Conservation (phyloP, 225 moss, liverwort and hornwort genomes). For the Bryum argenteum region DNA sequence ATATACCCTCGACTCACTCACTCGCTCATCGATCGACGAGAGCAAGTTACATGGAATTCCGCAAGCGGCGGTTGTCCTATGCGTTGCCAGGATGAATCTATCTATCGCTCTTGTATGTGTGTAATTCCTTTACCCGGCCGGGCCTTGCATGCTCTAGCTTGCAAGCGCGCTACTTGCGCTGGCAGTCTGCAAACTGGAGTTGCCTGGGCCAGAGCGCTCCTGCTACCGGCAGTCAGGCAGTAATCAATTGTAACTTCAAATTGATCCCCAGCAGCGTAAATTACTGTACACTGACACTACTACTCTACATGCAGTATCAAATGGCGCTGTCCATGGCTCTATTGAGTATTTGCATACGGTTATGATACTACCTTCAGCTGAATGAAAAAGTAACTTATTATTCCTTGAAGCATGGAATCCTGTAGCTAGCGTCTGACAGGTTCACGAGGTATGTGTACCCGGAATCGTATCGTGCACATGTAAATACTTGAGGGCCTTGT, state of each 20-base stretch:
- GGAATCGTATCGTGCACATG: too few relatives aligned
- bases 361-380: too few relatives aligned
- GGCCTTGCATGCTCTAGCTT: not conserved
- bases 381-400: too few relatives aligned
- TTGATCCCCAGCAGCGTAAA: not conserved
- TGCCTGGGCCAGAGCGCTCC: not conserved
- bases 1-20: not conserved
- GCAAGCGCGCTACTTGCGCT: constrained; percentile 1
- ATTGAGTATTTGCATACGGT: too few relatives aligned
- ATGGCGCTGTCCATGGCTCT: too few relatives aligned
- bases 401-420: too few relatives aligned
- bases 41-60: not conserved
- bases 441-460: too few relatives aligned
- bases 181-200: not conserved
- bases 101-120: constrained; percentile 1
- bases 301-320: too few relatives aligned
- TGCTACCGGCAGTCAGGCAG: not conserved
- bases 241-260: not conserved
- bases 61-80: constrained; percentile 42
- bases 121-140: not conserved
- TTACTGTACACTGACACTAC: too few relatives aligned
- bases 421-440: too few relatives aligned
- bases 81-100: constrained; percentile 39
- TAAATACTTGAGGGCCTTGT: too few relatives aligned
- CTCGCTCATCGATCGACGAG: not conserved